These are phyloP conservation scores for Rhamnella rubrinervis DNA, from an alignment of 331 rosid genomes.

Conservation along the genomic window DNA sequence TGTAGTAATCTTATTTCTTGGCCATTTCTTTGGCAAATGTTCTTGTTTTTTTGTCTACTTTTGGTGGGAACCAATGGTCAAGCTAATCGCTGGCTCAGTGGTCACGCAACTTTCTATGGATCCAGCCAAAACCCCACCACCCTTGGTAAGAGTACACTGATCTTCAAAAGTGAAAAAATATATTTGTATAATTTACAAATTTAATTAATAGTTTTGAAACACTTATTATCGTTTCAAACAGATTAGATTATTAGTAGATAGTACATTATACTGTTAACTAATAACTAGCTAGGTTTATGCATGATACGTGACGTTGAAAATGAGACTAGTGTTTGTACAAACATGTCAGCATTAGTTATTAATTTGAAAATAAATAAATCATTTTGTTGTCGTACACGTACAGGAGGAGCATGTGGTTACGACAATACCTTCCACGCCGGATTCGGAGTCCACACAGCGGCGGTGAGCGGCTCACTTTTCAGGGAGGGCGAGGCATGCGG, in stretches of 20 bases:
- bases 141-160: conserved; percentile 43
- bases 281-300: too few relatives aligned
- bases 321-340: background rate
- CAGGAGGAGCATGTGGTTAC: conserved; percentile 93
- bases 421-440: conserved; percentile 67
- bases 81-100: conserved; percentile 57
- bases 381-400: background rate
- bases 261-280: too few relatives aligned
- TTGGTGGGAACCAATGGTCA: conserved; percentile 26
- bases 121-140: conserved; percentile 57
- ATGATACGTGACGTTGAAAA: too few relatives aligned
- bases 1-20: conserved; percentile 7
- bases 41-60: conserved; percentile 30
- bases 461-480: conserved; percentile 66
- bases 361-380: background rate
- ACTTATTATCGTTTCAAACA: background rate
- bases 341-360: background rate
- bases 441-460: conserved; percentile 78
- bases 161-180: background rate
- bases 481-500: conserved; percentile 77
- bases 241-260: too few relatives aligned
- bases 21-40: conserved; percentile 21
- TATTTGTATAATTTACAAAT: background rate
- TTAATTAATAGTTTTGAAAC: too few relatives aligned
- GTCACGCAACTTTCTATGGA: conserved; percentile 87